Evolutionary conservation across 78 protist genomes (phyloP), one percentile per base, ranked within the genome.

Genomic region (Chrysochromulina tobinii): DNA sequence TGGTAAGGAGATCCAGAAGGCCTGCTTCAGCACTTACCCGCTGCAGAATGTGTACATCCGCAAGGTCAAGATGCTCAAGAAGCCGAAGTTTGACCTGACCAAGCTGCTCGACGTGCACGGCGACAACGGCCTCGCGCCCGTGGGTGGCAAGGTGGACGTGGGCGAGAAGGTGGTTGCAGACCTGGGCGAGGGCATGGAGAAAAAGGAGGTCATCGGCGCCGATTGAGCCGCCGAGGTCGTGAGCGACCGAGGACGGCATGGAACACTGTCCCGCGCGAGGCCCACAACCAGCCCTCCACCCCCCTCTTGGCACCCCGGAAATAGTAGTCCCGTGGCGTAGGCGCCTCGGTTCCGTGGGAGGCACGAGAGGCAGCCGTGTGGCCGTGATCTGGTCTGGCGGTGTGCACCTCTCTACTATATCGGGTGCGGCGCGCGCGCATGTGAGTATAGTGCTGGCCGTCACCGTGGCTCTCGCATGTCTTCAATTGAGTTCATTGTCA

Each of bases 41-140:
- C 95, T 98, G 86, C 95, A 95, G 94, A 96, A 98, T 94, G 98
- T 96, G 77, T 94, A 57, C 97, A 89, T 99, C 96, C 96, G 99
- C 94, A 98, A 98, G 96, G 96, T 91, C 25, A 99, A 99, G 97
- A 92, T 97, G 88, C 85, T 98, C 90, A 97, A 97, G 95, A 72
- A 95, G 57, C 99, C 99, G 85, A 96, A 96, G 95, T 61, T 96
- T 89, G 99, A 97, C 67, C 1, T 92, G 59, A 54, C 90, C 69
- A 92, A 92, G 91, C 94, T 92, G 38, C 85, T 92, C 73, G 94
- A 92, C 81, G 57, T 86, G 4, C 90, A 92, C 88, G 88, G 87
- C 23, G 61, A 67, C 68, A 3, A 57, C 14, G 64, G 61, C 58
- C 15, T 2, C 38, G 50, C 12, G 64, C 59, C 38, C 67, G 61